Evolutionary conservation across 106 monocot species (phyloP), one percentile per base, ranked within the genome.

Genomic region (Platanthera guangdongensis): DNA sequence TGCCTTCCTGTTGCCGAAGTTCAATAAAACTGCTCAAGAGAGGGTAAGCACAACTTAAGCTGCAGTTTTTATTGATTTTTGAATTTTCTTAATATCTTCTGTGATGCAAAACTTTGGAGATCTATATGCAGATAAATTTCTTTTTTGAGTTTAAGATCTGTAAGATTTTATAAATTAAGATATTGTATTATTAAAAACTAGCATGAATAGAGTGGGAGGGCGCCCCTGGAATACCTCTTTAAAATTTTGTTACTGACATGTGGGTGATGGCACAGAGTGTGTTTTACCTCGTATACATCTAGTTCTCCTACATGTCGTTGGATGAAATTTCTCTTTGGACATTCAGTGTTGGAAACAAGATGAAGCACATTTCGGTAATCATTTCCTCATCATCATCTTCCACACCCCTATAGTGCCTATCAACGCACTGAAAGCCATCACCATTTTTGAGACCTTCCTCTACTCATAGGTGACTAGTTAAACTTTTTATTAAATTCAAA

Each of bases 291-390:
- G 71, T 94, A 13, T 94, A 94, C 83, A 94, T 90, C 75, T 90
- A 94, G 62, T 90, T 94, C 16, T 94, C 94, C 1, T 94, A 94
- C 85, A 94, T 94, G 94, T 90, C 94, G 6, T 67, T 94, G 74
- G 90, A 94, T 45, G 73, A 94, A 77, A 94, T 94, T 21, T 90
- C 94, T 74, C 94, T 90, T 6, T 77, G 90, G 83, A 94, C 94
- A 25, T 94, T 94, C 76, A 94, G 94, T 78, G 79, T 94, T 50
- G 94, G 94, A 3, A 94, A 94, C 73, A 94, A 90, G 6, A 88
- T 94, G 94, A 94, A 94, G 90, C 75, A 90, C 57, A 94, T 94
- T 76, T 94, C 94, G 1, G 94, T 94, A 47, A 94, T 94, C 78
- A 86, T 94, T 76, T 90, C 90, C 7, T 94, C 94, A 25, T 25